phyloP scores from a whole-genome alignment of 2,329 filamentous ascomycete species.

The Epichloe bromicola region DNA sequence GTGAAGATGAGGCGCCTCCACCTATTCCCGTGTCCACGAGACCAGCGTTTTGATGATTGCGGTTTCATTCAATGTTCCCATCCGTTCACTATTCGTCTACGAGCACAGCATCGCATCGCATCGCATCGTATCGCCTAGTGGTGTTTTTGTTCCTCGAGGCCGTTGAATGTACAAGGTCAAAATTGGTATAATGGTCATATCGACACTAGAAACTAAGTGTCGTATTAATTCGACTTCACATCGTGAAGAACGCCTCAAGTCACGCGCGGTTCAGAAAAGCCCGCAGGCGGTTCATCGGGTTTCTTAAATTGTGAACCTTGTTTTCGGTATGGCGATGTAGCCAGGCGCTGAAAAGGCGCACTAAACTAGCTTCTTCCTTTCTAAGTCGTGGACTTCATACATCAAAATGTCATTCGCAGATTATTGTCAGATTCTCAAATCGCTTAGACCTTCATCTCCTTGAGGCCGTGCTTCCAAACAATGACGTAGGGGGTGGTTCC shows the following conservation, averaged over 20 bases:
- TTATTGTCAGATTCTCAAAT: neutral
- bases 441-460: constrained; percentile 78
- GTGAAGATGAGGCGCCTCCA: constrained; percentile 27
- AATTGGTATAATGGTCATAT: neutral
- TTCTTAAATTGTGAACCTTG: constrained; percentile 6
- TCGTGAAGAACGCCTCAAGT: neutral
- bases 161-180: neutral
- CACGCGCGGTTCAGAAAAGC: neutral
- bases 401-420: constrained; percentile 3
- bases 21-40: constrained; percentile 40
- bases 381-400: constrained; percentile 5
- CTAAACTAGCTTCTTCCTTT: constrained; percentile 2
- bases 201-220: no score
- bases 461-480: constrained; percentile 91
- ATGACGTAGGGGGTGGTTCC: constrained; percentile 80
- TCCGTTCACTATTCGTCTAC: neutral
- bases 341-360: constrained; percentile 5
- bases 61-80: neutral
- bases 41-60: constrained; percentile 27
- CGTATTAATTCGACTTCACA: no score
- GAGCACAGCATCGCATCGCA: neutral
- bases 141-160: neutral
- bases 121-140: neutral
- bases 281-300: neutral
- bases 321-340: constrained; percentile 7